These are phyloP conservation scores for Citrus reticulata DNA, from an alignment of 345 rosid species.

Conservation along the genomic window DNA sequence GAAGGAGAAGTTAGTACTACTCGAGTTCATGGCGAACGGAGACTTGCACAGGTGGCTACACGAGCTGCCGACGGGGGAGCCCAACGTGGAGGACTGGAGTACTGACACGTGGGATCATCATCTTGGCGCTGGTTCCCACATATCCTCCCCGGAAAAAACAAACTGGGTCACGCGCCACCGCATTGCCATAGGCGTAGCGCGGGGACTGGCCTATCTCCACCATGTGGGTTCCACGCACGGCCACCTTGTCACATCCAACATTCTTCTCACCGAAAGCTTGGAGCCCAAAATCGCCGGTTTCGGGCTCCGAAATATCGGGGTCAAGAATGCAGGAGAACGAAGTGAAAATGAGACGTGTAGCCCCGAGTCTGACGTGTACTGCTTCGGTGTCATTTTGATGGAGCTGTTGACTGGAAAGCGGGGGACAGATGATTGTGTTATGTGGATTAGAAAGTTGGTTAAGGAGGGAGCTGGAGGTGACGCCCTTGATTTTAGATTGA, in stretches of 20 bases:
- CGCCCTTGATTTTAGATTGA: conserved; percentile 63
- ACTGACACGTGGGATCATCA: conserved; percentile 86
- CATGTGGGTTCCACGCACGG: conserved; percentile 82
- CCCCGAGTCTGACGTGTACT: conserved; percentile 55
- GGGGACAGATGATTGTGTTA: conserved; percentile 54
- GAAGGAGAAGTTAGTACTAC: conserved; percentile 71
- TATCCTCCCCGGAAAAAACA: conserved; percentile 47
- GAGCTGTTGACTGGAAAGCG: conserved; percentile 71
- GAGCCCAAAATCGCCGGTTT: conserved; percentile 81
- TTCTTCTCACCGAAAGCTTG: conserved; percentile 65
- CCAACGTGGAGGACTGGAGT: conserved; percentile 95
- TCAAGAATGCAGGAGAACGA: neutral
- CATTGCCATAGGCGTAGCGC: conserved; percentile 79
- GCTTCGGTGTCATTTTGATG: conserved; percentile 67
- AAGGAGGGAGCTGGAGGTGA: conserved; percentile 60
- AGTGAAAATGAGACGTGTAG: neutral
- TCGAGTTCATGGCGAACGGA: conserved; percentile 86
- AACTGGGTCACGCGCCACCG: conserved; percentile 83
- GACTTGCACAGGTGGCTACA: conserved; percentile 89
- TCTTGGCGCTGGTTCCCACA: conserved; percentile 17
- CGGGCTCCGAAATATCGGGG: conserved; percentile 43
- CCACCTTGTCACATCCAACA: conserved; percentile 70
- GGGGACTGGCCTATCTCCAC: conserved; percentile 92
- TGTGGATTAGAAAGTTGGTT: conserved; percentile 52
- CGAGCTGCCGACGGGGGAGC: conserved; percentile 78